phyloP scores from a whole-genome alignment of 306 rosid genomes.

The Inga laurina region DNA sequence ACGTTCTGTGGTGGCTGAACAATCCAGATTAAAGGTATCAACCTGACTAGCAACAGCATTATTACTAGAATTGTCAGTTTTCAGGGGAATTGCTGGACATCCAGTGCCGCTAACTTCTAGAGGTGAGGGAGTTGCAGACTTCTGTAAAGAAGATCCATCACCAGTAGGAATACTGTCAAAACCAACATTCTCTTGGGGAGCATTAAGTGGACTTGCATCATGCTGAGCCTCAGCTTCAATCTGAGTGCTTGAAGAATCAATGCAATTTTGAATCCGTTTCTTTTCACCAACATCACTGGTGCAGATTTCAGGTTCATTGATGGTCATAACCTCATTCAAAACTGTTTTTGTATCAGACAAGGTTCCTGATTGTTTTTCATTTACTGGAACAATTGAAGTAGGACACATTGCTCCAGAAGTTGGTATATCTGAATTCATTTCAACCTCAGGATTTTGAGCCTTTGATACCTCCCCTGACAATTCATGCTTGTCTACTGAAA shows the following conservation, averaged over 20 bases:
- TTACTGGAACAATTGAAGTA: conserved; percentile 32
- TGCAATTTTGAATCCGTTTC: conserved; percentile 35
- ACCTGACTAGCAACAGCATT: conserved; percentile 21
- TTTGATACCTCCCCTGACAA: conserved; percentile 28
- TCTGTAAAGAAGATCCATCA: conserved; percentile 38
- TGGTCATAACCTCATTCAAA: conserved; percentile 37
- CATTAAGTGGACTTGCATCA: conserved; percentile 33
- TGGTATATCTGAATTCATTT: conserved; percentile 29
- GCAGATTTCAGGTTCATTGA: conserved; percentile 32
- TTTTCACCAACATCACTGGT: conserved; percentile 34
- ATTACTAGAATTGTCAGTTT: conserved; percentile 29
- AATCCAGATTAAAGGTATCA: conserved; percentile 25
- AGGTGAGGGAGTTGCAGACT: conserved; percentile 40
- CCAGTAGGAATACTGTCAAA: conserved; percentile 37
- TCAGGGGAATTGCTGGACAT: conserved; percentile 24
- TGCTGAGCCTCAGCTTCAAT: conserved; percentile 33
- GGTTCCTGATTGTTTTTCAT: conserved; percentile 35
- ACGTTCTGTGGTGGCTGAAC: conserved; percentile 15
- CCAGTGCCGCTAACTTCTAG: conserved; percentile 32
- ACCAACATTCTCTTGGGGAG: conserved; percentile 34
- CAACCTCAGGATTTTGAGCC: conserved; percentile 32
- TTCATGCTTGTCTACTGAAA: conserved; percentile 14
- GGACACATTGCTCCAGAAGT: conserved; percentile 17
- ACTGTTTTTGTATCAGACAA: conserved; percentile 28
- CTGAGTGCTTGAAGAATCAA: conserved; percentile 28